A percentile compares a stretch with the other conserved stretches of the same genome.
Evolutionary conservation across 2,329 filamentous ascomycete species (phyloP).

Genomic region (Ophiostoma sp.): DNA sequence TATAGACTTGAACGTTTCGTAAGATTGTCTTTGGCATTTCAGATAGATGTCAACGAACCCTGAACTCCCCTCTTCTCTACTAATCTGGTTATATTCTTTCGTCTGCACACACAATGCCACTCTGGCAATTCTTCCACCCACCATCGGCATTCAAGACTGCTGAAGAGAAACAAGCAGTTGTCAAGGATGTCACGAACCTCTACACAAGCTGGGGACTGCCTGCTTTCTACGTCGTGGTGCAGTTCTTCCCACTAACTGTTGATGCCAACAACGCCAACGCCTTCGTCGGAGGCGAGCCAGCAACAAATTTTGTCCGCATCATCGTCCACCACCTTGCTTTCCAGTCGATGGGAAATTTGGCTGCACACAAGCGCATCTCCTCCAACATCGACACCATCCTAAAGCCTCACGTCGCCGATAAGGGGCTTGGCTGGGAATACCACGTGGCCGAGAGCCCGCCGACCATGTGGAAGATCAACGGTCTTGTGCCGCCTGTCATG

Average conservation of each 20-base stretch:
- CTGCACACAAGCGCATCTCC: slow-evolving; percentile 13
- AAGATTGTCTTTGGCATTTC: too few species aligned
- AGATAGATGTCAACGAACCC: too few species aligned
- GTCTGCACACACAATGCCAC: slow-evolving; percentile 34
- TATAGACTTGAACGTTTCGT: not conserved
- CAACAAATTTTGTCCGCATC: slow-evolving; percentile 23
- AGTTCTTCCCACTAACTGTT: slow-evolving; percentile 34
- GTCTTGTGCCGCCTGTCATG: slow-evolving; percentile 16
- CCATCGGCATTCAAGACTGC: slow-evolving; percentile 32
- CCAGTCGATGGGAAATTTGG: slow-evolving; percentile 15
- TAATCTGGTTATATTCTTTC: not conserved
- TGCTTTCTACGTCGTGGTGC: slow-evolving; percentile 41
- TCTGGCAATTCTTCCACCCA: slow-evolving; percentile 41
- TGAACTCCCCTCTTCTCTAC: too few species aligned
- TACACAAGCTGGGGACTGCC: slow-evolving; percentile 34
- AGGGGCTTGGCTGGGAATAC: slow-evolving; percentile 42
- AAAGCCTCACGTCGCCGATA: slow-evolving; percentile 38
- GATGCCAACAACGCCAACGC: not conserved
- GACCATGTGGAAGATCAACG: slow-evolving; percentile 41
- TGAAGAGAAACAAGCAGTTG: slow-evolving; percentile 31
- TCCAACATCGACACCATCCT: slow-evolving; percentile 32
- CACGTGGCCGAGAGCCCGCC: slow-evolving; percentile 40
- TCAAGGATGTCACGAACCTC: slow-evolving; percentile 34
- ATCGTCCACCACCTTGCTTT: slow-evolving; percentile 23
- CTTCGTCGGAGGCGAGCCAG: slow-evolving; percentile 17